These are phyloP conservation scores for Neurospora hispaniola DNA, from an alignment of 495 filamentous ascomycete genomes.

Conservation along the genomic window DNA sequence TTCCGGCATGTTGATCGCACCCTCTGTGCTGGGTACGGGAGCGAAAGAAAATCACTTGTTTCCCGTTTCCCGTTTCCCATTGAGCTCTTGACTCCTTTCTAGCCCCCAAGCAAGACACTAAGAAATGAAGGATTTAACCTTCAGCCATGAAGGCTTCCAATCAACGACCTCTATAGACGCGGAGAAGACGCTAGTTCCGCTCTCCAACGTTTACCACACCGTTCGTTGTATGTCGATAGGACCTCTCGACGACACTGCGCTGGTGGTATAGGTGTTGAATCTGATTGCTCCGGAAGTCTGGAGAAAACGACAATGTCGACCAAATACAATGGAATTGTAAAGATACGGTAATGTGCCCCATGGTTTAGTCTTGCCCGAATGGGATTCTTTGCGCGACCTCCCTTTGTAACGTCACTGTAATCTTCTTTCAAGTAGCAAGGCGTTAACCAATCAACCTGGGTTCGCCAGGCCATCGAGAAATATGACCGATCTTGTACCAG, in stretches of 20 bases:
- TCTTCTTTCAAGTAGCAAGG: background rate
- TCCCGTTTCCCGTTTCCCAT: no score
- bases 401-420: background rate
- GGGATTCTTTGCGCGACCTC: background rate
- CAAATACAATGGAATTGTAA: background rate
- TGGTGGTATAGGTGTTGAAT: background rate
- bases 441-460: background rate
- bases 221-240: background rate
- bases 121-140: no score
- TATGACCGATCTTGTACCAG: background rate
- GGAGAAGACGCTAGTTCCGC: background rate
- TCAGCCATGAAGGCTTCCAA: no score
- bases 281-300: background rate
- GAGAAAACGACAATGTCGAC: background rate
- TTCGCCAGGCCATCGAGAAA: background rate
- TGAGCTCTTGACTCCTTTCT: background rate
- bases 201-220: background rate
- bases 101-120: background rate
- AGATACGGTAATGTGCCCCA: background rate
- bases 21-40: background rate
- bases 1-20: no score
- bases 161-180: background rate
- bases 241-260: background rate
- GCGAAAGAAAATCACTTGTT: background rate
- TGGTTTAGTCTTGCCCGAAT: no score